phyloP scores from a whole-genome alignment of 371 early-diverging fungal species.

The Chytridiales sp. region DNA sequence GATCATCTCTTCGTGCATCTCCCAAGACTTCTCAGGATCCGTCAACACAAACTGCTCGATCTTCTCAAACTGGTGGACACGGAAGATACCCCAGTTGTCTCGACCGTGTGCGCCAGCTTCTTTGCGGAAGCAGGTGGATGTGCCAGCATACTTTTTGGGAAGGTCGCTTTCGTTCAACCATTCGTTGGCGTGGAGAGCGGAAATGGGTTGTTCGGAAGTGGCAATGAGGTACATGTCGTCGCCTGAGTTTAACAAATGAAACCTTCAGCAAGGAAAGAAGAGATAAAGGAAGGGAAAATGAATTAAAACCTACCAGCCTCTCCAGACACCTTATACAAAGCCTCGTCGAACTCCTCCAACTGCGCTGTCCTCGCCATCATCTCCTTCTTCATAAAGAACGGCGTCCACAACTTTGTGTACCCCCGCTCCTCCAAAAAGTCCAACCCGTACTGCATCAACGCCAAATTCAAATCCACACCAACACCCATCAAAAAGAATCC shows the following conservation, averaged over 20 bases:
- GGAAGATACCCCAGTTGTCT: constrained; percentile 99
- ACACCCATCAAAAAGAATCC: constrained; percentile 96
- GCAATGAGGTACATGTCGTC: constrained; percentile 99
- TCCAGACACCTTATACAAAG: constrained; percentile 88
- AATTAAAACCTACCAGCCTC: constrained; percentile 24
- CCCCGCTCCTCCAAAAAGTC: constrained; percentile 85
- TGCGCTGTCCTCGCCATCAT: constrained; percentile 99
- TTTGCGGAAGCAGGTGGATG: constrained; percentile 99
- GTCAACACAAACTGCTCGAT: constrained; percentile 99
- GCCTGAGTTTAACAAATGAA: no score
- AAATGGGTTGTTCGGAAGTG: constrained; percentile 99
- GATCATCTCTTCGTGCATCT: constrained; percentile 98
- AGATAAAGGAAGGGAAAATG: no score
- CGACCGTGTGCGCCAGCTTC: constrained; percentile 99
- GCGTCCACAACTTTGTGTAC: constrained; percentile 98
- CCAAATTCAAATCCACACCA: constrained; percentile 96
- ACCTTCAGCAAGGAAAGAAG: no score
- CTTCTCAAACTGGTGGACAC: constrained; percentile 99
- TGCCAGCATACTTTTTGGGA: constrained; percentile 94
- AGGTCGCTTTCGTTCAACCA: constrained; percentile 93
- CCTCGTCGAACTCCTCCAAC: constrained; percentile 98
- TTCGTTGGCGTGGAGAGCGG: constrained; percentile 95
- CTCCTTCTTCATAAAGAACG: constrained; percentile 98
- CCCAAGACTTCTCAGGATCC: constrained; percentile 96
- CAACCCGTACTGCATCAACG: constrained; percentile 96